Evolutionary conservation across 176 grass and related monocot species (phyloP).

Genomic region (Rhipidocladum racemiflorum): DNA sequence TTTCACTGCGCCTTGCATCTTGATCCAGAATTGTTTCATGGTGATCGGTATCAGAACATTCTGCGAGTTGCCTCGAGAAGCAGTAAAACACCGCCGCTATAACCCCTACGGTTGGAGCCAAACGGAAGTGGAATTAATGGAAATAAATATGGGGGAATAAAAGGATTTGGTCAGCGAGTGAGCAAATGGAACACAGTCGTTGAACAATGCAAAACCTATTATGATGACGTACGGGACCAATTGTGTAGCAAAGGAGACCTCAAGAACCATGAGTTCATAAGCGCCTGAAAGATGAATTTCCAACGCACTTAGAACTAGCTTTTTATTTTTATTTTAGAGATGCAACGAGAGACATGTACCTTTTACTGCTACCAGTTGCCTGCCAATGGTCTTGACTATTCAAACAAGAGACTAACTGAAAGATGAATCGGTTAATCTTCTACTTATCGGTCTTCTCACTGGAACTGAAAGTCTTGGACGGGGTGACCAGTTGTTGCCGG

Average conservation of each 20-base stretch:
- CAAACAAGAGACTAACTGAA: neutral
- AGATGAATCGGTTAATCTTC: neutral
- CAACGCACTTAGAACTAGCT: neutral
- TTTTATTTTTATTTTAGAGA: neutral
- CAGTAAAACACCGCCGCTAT: neutral
- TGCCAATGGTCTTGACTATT: too few species aligned
- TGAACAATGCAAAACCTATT: neutral
- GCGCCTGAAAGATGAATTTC: neutral
- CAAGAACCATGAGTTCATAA: neutral
- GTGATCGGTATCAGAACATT: neutral
- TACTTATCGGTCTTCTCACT: neutral
- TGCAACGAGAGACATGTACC: neutral
- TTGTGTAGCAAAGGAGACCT: neutral
- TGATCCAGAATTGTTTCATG: neutral
- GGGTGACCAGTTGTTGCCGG: neutral
- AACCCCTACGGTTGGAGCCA: neutral
- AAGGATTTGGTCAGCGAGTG: neutral
- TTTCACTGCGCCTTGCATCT: neutral
- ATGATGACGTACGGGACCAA: neutral
- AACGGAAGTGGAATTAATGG: neutral
- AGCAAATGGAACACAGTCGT: neutral
- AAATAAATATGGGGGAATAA: neutral
- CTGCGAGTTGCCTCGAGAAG: conserved; percentile 1
- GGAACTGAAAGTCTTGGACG: neutral
- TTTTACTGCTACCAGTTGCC: neutral